A percentile compares a stretch with the other conserved stretches of the same genome.
phyloP scores from a whole-genome alignment of 2,329 filamentous ascomycete species.

The Phialophora tarda region DNA sequence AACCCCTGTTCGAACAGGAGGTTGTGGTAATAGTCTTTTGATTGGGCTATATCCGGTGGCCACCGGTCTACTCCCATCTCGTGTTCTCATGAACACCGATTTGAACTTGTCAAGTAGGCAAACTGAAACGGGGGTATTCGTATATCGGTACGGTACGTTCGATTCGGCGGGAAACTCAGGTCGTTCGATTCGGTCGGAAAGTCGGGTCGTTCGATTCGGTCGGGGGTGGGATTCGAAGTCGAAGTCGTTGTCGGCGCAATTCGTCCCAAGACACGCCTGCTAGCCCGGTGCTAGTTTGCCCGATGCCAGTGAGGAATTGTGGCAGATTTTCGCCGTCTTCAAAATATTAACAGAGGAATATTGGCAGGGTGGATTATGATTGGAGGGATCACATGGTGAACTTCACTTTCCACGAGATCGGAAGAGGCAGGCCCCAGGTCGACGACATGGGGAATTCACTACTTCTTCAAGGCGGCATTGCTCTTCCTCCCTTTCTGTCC shows the following conservation, averaged over 20 bases:
- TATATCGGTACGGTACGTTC: background rate
- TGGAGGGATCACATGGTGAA: background rate
- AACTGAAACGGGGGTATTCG: background rate
- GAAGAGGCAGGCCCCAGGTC: background rate
- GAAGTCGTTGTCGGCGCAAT: background rate
- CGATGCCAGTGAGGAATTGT: background rate
- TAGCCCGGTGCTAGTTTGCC: conserved; percentile 1
- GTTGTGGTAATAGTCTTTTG: background rate
- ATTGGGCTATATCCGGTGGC: conserved; percentile 1
- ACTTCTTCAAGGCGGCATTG: background rate
- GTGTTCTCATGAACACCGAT: conserved; percentile 3
- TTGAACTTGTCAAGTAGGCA: conserved; percentile 3
- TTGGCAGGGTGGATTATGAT: background rate
- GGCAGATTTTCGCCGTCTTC: background rate
- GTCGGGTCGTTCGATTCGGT: background rate
- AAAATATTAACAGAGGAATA: background rate
- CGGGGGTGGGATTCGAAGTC: background rate
- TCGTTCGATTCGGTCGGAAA: background rate
- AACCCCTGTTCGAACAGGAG: background rate
- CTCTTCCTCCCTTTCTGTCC: background rate
- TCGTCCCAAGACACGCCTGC: background rate
- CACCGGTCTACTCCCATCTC: conserved; percentile 4
- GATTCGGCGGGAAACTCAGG: background rate
- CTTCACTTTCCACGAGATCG: background rate
- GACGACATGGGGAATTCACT: background rate